phyloP scores from a whole-genome alignment of 257 asterid genomes.

The Salvia rosmarinus region DNA sequence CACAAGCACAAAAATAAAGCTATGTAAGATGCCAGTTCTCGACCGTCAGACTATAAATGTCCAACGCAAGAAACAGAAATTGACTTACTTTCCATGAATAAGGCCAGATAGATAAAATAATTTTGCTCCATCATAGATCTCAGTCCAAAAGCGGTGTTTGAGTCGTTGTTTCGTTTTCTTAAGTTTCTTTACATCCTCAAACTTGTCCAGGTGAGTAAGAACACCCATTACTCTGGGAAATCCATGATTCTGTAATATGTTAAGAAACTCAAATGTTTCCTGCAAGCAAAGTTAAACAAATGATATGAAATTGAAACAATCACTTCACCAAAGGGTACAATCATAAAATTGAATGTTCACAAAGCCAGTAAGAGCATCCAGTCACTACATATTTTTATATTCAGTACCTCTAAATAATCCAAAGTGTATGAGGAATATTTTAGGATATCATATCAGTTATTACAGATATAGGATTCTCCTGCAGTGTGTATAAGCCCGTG shows the following conservation, averaged over 20 bases:
- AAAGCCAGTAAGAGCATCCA: neutral
- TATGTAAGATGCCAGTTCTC: slow-evolving; percentile 24
- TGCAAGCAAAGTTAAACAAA: slow-evolving; percentile 41
- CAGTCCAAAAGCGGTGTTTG: slow-evolving; percentile 99
- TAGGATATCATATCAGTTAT: neutral
- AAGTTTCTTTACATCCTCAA: slow-evolving; percentile 94
- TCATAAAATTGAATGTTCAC: neutral
- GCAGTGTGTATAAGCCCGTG: neutral
- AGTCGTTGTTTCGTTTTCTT: slow-evolving; percentile 89
- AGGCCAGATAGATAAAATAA: slow-evolving; percentile 96
- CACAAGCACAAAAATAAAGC: slow-evolving; percentile 31
- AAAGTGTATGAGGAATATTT: neutral
- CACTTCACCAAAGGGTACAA: neutral
- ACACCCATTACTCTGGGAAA: slow-evolving; percentile 99
- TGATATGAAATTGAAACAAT: neutral
- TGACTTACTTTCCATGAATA: slow-evolving; percentile 89
- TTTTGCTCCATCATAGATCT: slow-evolving; percentile 96
- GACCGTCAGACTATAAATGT: slow-evolving; percentile 10
- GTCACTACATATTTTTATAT: neutral
- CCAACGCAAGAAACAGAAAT: slow-evolving; percentile 12
- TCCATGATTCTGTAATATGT: slow-evolving; percentile 95
- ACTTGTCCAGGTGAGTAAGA: slow-evolving; percentile 94
- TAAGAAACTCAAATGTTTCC: slow-evolving; percentile 98
- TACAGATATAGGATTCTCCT: neutral
- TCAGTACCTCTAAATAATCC: neutral